Conservation (phyloP, 331 rosid genomes). For the Malus hybrid region DNA sequence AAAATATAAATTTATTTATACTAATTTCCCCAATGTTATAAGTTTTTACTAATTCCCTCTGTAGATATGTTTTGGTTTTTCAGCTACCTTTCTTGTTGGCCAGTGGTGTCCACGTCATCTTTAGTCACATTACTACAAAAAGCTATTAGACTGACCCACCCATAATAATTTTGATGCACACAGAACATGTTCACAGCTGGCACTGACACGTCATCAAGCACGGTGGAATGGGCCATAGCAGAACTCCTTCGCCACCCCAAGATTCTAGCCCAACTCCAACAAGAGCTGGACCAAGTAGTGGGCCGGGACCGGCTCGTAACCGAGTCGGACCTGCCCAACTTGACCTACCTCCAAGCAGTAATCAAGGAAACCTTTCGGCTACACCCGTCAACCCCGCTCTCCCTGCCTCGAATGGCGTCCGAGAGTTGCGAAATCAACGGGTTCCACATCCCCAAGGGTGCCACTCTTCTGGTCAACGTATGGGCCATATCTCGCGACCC, state of each 20-base stretch:
- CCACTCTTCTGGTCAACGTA: slow-evolving; percentile 58
- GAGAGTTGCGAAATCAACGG: slow-evolving; percentile 59
- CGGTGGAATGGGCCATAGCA: slow-evolving; percentile 70
- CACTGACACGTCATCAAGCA: slow-evolving; percentile 80
- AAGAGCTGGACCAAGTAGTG: slow-evolving; percentile 51
- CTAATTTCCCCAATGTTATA: background rate
- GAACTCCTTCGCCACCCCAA: slow-evolving; percentile 53
- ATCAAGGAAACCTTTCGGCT: slow-evolving; percentile 75
- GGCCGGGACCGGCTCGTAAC: slow-evolving; percentile 44
- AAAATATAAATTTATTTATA: too few species aligned
- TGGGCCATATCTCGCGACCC: slow-evolving; percentile 89
- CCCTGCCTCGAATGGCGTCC: slow-evolving; percentile 56
- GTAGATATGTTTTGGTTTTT: too few species aligned
- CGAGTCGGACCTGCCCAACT: slow-evolving; percentile 43
- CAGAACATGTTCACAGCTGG: slow-evolving; percentile 78
- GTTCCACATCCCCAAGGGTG: slow-evolving; percentile 58
- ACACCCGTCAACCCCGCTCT: slow-evolving; percentile 86
- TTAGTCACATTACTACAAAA: background rate
- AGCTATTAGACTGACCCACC: background rate
- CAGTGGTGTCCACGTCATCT: too few species aligned
- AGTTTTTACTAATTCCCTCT: too few species aligned
- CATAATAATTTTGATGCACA: background rate
- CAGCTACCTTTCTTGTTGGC: background rate
- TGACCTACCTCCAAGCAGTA: slow-evolving; percentile 63
- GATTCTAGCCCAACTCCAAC: slow-evolving; percentile 38